Evolutionary conservation across 805 yeast genomes (phyloP), one percentile per base, ranked within the genome.

Genomic region (Wickerhamiella kazuoi): DNA sequence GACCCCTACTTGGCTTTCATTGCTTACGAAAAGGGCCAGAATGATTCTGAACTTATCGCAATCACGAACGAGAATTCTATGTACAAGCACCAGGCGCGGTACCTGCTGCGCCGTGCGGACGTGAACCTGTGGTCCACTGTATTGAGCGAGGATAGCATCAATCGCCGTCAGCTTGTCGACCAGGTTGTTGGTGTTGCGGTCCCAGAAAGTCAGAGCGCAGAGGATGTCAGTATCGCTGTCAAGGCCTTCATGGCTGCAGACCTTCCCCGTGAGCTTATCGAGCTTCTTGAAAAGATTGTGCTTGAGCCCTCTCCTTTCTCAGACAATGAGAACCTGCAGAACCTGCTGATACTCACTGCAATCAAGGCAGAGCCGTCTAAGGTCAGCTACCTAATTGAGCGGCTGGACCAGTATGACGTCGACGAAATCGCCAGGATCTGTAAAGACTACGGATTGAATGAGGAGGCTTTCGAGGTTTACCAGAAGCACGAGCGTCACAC

Each of bases 31-130:
- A 87, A 86, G 64, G 99, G 99, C 56, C 67, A 70, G 39, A 86
- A 87, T 52, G 95, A 90, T 58, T 77, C 68, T 42, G 98, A 90
- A 59, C 71, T 90, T 54, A 73, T 90, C 53, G 69, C 72, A 55
- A 84, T 90, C 60, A 90, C 98, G 49, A 90, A 90, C 60, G 97
- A 90, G 55, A 90, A 90, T 60, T 73, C 90, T 51, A 90, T 90
- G 99, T 90, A 80, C 71, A 90, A 90, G 61, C 87, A 90, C 63
- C 98, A 90, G 68, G 97, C 97, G n/a, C 77, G 97, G 60, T 90
- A 90, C 57, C 68, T 90, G 52, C 71, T 90, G 50, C 67, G 74
- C 44, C 79, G 94, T 59, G 82, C 94, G n/a, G 95, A 90, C 56
- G 65, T 75, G 19, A 68, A 61, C 5, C 68, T 90, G 47, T 90